A percentile compares a stretch with the other conserved stretches of the same genome.
These are phyloP conservation scores for Ilyonectria destructans DNA, from an alignment of 2,329 filamentous ascomycete species.

Conservation along the genomic window DNA sequence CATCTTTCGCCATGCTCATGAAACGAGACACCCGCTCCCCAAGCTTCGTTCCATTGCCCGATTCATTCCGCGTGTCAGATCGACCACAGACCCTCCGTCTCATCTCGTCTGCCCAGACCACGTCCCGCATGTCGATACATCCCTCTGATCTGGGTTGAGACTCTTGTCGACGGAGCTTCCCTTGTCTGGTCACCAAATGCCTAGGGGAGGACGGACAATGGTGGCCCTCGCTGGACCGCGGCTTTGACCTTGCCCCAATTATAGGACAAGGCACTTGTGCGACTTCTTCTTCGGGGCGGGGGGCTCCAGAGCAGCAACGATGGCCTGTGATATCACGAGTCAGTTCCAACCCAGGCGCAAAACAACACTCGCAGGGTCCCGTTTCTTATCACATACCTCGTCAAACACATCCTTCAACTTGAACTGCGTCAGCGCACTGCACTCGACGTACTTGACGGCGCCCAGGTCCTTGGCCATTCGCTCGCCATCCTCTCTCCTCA, in stretches of 20 bases:
- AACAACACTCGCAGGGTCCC: neutral
- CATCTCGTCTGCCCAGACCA: constrained; percentile 35
- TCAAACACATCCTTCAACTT: constrained; percentile 99
- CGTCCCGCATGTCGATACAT: constrained; percentile 35
- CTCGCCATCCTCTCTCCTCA: constrained; percentile 93
- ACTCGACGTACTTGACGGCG: constrained; percentile 99
- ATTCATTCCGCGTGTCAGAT: constrained; percentile 40
- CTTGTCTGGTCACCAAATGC: constrained; percentile 30
- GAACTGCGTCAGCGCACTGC: constrained; percentile 97
- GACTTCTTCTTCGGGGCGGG: constrained; percentile 85
- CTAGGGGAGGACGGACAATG: constrained; percentile 37
- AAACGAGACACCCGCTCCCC: constrained; percentile 43
- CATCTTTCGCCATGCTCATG: constrained; percentile 39
- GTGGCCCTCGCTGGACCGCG: constrained; percentile 31
- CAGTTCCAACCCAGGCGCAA: constrained; percentile 24
- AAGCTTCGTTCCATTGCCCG: constrained; percentile 45
- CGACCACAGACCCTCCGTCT: constrained; percentile 32
- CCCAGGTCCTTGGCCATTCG: constrained; percentile 97
- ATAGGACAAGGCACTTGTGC: constrained; percentile 81
- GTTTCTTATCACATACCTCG: constrained; percentile 77
- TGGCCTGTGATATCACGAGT: constrained; percentile 76
- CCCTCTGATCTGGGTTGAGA: constrained; percentile 35
- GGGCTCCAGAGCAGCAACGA: constrained; percentile 94
- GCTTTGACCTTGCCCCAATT: constrained; percentile 43
- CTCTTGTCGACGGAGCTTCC: constrained; percentile 34